Evolutionary conservation across 2,329 filamentous ascomycete species (phyloP).

Genomic region (Cladophialophora psammophila): DNA sequence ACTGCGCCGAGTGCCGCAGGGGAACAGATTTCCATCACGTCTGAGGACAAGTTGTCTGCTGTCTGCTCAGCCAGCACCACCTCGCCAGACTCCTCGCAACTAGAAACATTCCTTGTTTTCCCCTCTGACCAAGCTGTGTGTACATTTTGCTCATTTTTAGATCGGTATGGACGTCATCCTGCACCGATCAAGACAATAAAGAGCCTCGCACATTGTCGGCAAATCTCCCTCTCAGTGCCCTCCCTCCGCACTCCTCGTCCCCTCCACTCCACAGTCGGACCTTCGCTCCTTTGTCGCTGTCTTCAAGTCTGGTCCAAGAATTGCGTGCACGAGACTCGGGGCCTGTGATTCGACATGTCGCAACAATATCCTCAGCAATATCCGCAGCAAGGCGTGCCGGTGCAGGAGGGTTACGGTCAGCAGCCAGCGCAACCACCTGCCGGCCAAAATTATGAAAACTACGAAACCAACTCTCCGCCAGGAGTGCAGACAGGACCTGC

Average conservation of each 20-base stretch:
- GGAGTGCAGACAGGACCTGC: conserved; percentile 45
- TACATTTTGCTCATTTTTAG: not conserved
- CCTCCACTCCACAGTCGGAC: conserved; percentile 16
- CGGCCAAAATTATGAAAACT: conserved; percentile 48
- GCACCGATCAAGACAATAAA: conserved; percentile 11
- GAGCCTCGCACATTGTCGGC: conserved; percentile 29
- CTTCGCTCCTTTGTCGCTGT: conserved; percentile 1
- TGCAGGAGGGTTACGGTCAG: conserved; percentile 57
- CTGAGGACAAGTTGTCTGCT: conserved; percentile 36
- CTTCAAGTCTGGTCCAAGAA: not conserved
- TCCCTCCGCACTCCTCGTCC: conserved; percentile 24
- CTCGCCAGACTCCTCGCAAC: conserved; percentile 9
- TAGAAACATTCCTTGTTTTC: not conserved
- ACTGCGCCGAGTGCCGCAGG: conserved; percentile 24
- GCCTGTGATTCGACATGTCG: conserved; percentile 45
- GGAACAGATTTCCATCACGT: conserved; percentile 21
- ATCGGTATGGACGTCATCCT: conserved; percentile 27
- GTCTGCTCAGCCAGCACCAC: conserved; percentile 26
- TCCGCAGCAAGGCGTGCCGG: conserved; percentile 38
- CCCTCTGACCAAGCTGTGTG: not conserved
- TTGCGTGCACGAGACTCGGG: conserved; percentile 6
- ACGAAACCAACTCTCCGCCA: conserved; percentile 47
- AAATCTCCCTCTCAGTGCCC: conserved; percentile 14
- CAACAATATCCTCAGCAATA: conserved; percentile 51
- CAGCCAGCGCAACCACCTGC: conserved; percentile 45